Evolutionary conservation across 495 filamentous ascomycete species (phyloP), one percentile per base, ranked within the genome.

Genomic region (Penicillium herquei): DNA sequence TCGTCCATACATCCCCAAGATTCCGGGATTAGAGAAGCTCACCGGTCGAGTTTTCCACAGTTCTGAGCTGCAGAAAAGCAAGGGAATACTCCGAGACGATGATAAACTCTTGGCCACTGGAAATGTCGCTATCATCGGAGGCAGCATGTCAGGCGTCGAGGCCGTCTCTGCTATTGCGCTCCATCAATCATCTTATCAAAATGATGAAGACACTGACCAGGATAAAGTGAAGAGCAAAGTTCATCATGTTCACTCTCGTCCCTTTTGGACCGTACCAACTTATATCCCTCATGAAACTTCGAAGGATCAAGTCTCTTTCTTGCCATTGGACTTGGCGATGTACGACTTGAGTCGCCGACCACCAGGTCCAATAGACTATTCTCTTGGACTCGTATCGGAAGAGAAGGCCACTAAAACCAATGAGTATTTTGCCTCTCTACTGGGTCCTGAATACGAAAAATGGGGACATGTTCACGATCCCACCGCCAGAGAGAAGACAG

Each of bases 131-230:
- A 80, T 96, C 12, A 78, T 93, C 8, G 91, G 91, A 4, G 91
- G 91, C 2, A 88, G 89, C 52, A 91, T 95, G 81, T 93, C 88
- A 14, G 90, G 89, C 0, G 80, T 84, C 8, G 91, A 96, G 72
- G 83, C 86, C 39, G 89, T 88, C 7, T 84, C 85, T 17, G 81
- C 84, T 4, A 76, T 92, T 34, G 90, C 90, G 12, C 75, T 85
- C 14, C 82, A 88, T 47, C 67, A 91, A 3, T 90, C 88, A 1
- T 83, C 84, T 17, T 58, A 39, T 67, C 70, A 17, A 57, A 66
- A 2, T 68, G 3, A n/a, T 21, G 7, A 14, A 69, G 10, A 34
- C 13, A 17, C 30, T 7, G 16, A 34, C 10, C 13, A 0, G 6
- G n/a, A 14, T 16, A 40, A 39, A 11, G 7, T 10, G 66, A 70